A percentile compares a stretch with the other conserved stretches of the same genome.
Evolutionary conservation across 2,329 filamentous ascomycete genomes (phyloP).

Genomic region (Tolypocladium guangdongense): DNA sequence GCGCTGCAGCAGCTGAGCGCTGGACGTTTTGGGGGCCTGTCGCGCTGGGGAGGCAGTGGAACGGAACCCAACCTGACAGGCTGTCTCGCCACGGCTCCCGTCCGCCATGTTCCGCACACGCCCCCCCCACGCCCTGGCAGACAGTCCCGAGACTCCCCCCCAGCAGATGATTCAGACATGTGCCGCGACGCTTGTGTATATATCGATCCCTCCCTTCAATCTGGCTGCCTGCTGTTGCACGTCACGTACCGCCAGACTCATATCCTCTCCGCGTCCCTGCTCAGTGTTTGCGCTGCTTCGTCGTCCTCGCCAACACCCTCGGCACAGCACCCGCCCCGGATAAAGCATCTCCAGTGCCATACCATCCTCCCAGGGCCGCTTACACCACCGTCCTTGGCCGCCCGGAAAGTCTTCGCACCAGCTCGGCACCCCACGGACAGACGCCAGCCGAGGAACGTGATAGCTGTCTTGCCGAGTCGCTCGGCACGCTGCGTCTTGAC

Average conservation of each 20-base stretch:
- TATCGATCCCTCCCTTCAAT: slow-evolving; percentile 7
- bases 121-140: slow-evolving; percentile 2
- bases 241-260: neutral
- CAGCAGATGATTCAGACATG: slow-evolving; percentile 11
- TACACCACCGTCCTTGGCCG: neutral
- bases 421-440: slow-evolving; percentile 3
- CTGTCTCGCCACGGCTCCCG: neutral
- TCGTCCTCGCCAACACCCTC: neutral
- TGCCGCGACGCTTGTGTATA: slow-evolving; percentile 12
- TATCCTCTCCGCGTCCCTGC: neutral
- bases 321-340: neutral
- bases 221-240: slow-evolving; percentile 1
- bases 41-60: neutral
- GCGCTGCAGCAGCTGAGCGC: neutral
- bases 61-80: neutral
- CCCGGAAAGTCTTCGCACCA: neutral
- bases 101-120: neutral
- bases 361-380: neutral
- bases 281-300: neutral
- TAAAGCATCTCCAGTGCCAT: too few species aligned
- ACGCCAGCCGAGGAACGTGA: slow-evolving; percentile 3
- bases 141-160: slow-evolving; percentile 2
- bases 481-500: neutral
- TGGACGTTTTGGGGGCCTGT: neutral
- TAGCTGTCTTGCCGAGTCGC: neutral